Conservation (phyloP, 2,329 filamentous ascomycete species). For the Dothidotthia symphoricarpi region DNA sequence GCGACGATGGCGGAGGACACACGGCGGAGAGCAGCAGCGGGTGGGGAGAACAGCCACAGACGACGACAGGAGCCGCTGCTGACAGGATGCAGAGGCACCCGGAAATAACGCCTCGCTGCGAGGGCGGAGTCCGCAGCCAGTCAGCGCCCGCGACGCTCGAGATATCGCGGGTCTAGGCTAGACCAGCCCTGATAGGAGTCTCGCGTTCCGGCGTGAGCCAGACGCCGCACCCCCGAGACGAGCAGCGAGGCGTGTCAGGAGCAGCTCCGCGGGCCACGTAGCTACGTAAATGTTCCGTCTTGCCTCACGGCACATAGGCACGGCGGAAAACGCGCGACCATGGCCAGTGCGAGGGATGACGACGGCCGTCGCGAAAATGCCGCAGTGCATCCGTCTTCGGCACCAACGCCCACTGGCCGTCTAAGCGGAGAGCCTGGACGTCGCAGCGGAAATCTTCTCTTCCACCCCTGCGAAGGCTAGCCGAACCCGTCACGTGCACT, state of each 20-base stretch:
- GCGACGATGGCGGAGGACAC: constrained; percentile 3
- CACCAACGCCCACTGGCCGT: no score
- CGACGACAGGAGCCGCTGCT: constrained; percentile 1
- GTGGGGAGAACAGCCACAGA: constrained; percentile 9
- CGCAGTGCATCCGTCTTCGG: constrained; percentile 13
- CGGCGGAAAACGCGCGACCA: no score
- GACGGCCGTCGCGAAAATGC: constrained; percentile 7
- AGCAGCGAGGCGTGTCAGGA: no score
- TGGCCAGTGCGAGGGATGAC: no score
- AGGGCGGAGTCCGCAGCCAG: constrained; percentile 23
- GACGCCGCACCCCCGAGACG: no score
- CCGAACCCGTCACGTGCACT: not conserved
- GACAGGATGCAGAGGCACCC: constrained; percentile 4
- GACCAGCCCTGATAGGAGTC: constrained; percentile 1
- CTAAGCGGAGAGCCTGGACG: constrained; percentile 10
- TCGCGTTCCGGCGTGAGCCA: no score
- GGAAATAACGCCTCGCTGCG: constrained; percentile 10
- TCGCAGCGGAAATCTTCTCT: constrained; percentile 4
- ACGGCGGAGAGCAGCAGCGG: constrained; percentile 2
- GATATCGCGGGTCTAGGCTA: constrained; percentile 10
- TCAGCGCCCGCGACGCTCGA: constrained; percentile 3
- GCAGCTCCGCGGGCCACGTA: no score
- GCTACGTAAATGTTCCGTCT: no score
- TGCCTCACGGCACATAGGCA: no score
- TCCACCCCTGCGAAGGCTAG: not conserved